These are phyloP conservation scores for Trichoderma semiorbis DNA, from an alignment of 2,329 filamentous ascomycete genomes.

Conservation along the genomic window DNA sequence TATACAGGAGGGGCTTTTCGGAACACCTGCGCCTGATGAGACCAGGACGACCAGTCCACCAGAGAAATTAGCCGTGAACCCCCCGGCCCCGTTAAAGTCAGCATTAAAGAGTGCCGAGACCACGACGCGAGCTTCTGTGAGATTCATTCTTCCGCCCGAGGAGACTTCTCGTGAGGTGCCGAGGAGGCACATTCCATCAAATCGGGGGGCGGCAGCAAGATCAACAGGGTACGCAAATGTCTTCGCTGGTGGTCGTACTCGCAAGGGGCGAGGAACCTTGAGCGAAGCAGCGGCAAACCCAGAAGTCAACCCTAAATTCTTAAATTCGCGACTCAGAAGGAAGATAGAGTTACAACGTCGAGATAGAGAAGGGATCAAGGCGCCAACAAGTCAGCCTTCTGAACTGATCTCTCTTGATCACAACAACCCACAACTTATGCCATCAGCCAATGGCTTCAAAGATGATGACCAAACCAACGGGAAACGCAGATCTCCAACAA, in stretches of 20 bases:
- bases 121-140: background rate
- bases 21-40: background rate
- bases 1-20: background rate
- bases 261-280: constrained; percentile 36
- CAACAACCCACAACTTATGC: background rate
- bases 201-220: background rate
- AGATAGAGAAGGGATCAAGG: constrained; percentile 40
- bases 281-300: constrained; percentile 40
- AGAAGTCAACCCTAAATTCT: constrained; percentile 39
- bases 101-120: background rate
- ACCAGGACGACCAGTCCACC: background rate
- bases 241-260: constrained; percentile 42
- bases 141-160: background rate
- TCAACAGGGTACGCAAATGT: constrained; percentile 36
- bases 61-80: background rate
- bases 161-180: background rate
- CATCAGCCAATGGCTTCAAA: background rate
- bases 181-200: background rate
- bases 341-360: constrained; percentile 42
- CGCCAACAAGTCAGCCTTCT: constrained; percentile 34
- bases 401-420: constrained; percentile 30
- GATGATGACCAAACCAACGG: background rate
- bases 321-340: constrained; percentile 36
- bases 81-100: background rate
- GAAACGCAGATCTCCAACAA: background rate